phyloP scores from a whole-genome alignment of 2,329 filamentous ascomycete genomes.

The Apiospora marii region DNA sequence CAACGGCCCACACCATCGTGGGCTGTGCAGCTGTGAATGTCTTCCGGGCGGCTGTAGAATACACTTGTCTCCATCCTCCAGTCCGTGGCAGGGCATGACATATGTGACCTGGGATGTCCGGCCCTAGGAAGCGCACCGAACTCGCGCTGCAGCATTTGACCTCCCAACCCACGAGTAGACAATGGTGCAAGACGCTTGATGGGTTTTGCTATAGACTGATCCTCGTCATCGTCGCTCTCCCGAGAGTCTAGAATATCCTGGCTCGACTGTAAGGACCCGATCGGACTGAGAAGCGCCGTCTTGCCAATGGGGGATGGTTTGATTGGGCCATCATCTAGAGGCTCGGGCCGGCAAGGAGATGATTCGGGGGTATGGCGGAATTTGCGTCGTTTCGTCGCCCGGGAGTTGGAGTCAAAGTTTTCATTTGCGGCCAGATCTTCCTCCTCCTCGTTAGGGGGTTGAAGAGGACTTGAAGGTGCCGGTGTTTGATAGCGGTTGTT shows the following conservation, averaged over 20 bases:
- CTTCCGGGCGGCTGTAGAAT: constrained; percentile 48
- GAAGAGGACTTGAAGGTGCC: constrained; percentile 48
- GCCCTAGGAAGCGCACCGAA: constrained; percentile 47
- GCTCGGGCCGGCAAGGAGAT: constrained; percentile 46
- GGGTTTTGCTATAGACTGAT: constrained; percentile 31
- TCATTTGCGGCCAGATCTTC: constrained; percentile 34
- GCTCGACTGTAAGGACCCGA: constrained; percentile 44
- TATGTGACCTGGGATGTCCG: constrained; percentile 39
- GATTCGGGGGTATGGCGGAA: constrained; percentile 50
- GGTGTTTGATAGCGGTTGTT: constrained; percentile 52
- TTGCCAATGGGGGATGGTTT: constrained; percentile 14
- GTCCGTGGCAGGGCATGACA: constrained; percentile 47
- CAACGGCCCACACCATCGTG: constrained; percentile 46
- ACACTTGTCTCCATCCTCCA: constrained; percentile 52
- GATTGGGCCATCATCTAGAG: constrained; percentile 26
- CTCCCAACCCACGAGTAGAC: constrained; percentile 45
- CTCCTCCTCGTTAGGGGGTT: constrained; percentile 42
- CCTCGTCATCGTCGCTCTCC: constrained; percentile 44
- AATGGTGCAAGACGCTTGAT: constrained; percentile 43
- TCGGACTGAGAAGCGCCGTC: constrained; percentile 46
- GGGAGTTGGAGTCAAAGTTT: constrained; percentile 32
- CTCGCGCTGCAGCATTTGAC: constrained; percentile 51
- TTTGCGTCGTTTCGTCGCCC: constrained; percentile 46
- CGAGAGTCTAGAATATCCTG: constrained; percentile 43
- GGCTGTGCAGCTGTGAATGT: constrained; percentile 48